Evolutionary conservation across 106 monocot species (phyloP), one percentile per base, ranked within the genome.

Genomic region (Dendrobium chrysotoxum): DNA sequence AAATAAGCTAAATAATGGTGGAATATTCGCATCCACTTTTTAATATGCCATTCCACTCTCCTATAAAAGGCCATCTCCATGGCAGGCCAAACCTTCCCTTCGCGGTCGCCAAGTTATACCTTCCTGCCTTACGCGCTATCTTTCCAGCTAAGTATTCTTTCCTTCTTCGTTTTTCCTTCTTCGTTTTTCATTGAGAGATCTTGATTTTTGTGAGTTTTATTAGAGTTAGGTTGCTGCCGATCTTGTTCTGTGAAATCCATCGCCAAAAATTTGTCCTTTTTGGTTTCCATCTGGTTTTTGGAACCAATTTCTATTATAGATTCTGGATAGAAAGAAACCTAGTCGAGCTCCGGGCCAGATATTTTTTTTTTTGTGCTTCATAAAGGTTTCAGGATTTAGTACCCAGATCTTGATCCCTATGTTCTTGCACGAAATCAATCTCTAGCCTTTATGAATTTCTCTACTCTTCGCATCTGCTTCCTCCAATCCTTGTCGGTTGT

Each of bases 401-500:
- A 8, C 4, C 70, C 31, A 31, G 31, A 23, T 12, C 7, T 23
- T 23, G 70, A 70, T 70, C 25, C 70, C 7, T 50, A 70, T 70
- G 70, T 15, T 13, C 12, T 70, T 70, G 30, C 31, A 25, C 70
- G 4, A 80, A 80, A 31, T 35, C 53, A 6, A 20, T 53, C 2
- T 73, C 72, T 82, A 81, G 85, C 71, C 53, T 79, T 79, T 85
- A 93, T 90, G 93, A 90, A 85, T 42, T 75, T 82, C 80, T 53
- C 84, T 9, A 42, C 73, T 26, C 85, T 90, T 53, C 55, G 83
- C 31, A 79, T 88, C 75, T 88, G 87, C 76, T 85, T 87, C 74
- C 85, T 90, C 79, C 90, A 90, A 39, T 93, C 93, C 80, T 90
- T 90, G 83, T 93, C 90, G 0, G 90, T 93, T 76, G 90, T 90